Evolutionary conservation across 2,329 filamentous ascomycete species (phyloP), one percentile per base, ranked within the genome.

Genomic region (Colletotrichum karsti): DNA sequence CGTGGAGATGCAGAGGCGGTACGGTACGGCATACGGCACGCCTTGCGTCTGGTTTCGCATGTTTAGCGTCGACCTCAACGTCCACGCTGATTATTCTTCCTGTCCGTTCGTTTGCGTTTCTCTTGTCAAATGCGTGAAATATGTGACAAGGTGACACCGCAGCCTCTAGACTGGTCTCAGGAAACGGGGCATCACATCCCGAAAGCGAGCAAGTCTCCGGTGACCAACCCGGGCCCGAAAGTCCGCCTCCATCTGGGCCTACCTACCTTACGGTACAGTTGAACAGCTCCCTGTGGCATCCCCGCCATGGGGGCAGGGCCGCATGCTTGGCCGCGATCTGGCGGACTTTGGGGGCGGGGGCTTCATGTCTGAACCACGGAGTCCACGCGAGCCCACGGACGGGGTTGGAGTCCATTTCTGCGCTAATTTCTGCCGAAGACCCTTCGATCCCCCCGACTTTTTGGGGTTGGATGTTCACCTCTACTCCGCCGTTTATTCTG

Each of bases 351-450:
- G 12, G 37, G 5, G 33, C 8, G 20, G 15, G 12, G 20, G 44
- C 37, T 8, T 5, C 37, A 5, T 41, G 8, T 41, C n/a, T n/a
- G n/a, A n/a, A n/a, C n/a, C n/a, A n/a, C 33, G 33, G 33, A 13
- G 33, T 35, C 5, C 2, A 35, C 9, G 33, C 9, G 9, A 22
- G 26, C 15, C 6, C 24, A 33, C 39, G 39, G 48, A 51, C 37
- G 35, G 28, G 20, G 22, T 33, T 39, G 13, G 46, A 30, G 33
- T 13, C 35, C 33, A 62, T 10, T 7, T 41, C 28, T 39, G 22
- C 20, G 35, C 35, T 41, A 24, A 62, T 48, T 50, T 24, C 48
- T 66, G 50, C 57, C 63, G 50, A 66, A 50, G 57, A 55, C 57
- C 57, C 26, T 8, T 22, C 39, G 18, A 54, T 54, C 24, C 57